phyloP scores from a whole-genome alignment of 2,329 filamentous ascomycete genomes.

The Coniochaeta ligniaria region DNA sequence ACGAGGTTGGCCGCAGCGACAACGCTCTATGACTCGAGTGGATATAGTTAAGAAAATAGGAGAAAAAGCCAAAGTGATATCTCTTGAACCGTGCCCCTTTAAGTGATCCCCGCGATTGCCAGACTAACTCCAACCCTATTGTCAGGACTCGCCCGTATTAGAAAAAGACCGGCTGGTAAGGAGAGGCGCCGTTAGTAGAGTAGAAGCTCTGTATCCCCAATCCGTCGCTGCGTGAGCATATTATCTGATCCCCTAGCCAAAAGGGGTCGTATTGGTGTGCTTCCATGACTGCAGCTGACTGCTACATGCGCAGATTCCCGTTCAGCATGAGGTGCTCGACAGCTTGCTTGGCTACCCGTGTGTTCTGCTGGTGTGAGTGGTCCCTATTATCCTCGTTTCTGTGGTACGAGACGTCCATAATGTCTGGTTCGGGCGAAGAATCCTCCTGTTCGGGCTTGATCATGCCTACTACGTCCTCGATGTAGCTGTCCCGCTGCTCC shows the following conservation, averaged over 20 bases:
- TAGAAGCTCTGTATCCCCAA: background rate
- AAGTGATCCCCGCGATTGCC: background rate
- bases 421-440: slow-evolving; percentile 6
- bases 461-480: slow-evolving; percentile 18
- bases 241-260: background rate
- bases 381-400: background rate
- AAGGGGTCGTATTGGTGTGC: background rate
- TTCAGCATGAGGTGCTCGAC: background rate
- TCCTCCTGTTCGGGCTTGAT: slow-evolving; percentile 9
- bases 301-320: background rate
- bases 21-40: background rate
- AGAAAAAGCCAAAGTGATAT: background rate
- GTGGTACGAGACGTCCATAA: background rate
- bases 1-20: background rate
- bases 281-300: background rate
- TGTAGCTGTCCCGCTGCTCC: slow-evolving; percentile 23
- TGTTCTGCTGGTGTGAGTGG: background rate
- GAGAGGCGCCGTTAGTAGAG: background rate
- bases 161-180: background rate
- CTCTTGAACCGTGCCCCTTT: background rate
- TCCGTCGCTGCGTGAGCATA: background rate
- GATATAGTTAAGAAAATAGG: background rate
- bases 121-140: background rate
- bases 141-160: background rate
- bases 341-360: background rate